Evolutionary conservation across 225 moss, liverwort and hornwort species (phyloP), one percentile per base, ranked within the genome.

Genomic region (Ulota crispa): DNA sequence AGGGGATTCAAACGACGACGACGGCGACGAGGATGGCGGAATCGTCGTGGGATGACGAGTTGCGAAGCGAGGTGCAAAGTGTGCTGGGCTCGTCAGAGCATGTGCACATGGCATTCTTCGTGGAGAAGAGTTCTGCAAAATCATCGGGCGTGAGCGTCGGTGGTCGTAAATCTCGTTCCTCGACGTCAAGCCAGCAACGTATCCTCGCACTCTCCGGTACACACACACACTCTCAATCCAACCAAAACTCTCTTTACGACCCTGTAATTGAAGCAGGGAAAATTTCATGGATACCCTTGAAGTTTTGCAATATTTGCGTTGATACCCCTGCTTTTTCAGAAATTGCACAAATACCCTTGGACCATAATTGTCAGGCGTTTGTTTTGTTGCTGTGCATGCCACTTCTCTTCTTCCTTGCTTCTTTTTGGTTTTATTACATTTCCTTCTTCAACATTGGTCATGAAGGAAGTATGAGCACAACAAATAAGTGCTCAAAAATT

Each of bases 191-290:
- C 30, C 92, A 92, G 62, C 92, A 92, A 70, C 95, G 98, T 71
- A 94, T 99, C 75, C 86, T 99, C 39, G 89, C 93, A 19, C 89
- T 99, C 70, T 93, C 89, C 19, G 94, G 98, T 99, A 73, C 24
- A 7, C 16, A 19, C 50, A 6, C 24, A 7, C 16, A 19, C 50
- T 3, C 63, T 13, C 23, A 41, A 11, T 66, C 23, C 32, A n/a
- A 32, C 50, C 77, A 77, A 32, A 52, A 19, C 64, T 77, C 47
- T n/a, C 45, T 15, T 47, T n/a, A 11, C n/a, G 12, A 1, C 57
- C 11, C 24, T 57, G 57, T 12, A 24, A 11, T 24, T 57, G 24
- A 57, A 57, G 12, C 24, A 9, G n/a, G n/a, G 57, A 24, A 57
- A 57, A 43, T 37, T 37, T 37, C 37, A 37, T 37, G 37, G 8